Percentiles rank a stretch among this genome's conserved stretches.
These are phyloP conservation scores for Vanderwaltozyma polyspora DNA, from an alignment of 805 yeast genomes.

Conservation along the genomic window DNA sequence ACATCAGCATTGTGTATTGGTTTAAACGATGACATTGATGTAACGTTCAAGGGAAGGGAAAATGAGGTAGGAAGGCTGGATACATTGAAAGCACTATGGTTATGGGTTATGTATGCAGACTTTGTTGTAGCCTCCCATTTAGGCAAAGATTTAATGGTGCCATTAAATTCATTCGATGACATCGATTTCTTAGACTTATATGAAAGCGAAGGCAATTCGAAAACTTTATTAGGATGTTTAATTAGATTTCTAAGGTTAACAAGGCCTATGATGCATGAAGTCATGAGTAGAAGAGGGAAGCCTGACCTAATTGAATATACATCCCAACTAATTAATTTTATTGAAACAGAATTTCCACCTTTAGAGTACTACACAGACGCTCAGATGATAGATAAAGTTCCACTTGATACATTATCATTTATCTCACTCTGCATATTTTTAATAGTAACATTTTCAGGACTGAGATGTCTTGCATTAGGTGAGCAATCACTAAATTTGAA, in stretches of 20 bases:
- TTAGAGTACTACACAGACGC: conserved; percentile 6
- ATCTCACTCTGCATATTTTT: conserved; percentile 1
- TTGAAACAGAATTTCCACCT: conserved; percentile 10
- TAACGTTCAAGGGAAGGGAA: conserved; percentile 9
- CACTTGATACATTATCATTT: conserved; percentile 1
- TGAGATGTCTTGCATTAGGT: conserved; percentile 8
- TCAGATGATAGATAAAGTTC: conserved; percentile 2
- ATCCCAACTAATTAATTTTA: conserved; percentile 2
- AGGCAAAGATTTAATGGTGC: conserved; percentile 16
- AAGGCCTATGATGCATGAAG: conserved; percentile 10
- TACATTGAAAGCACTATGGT: conserved; percentile 19
- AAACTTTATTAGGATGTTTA: conserved; percentile 5
- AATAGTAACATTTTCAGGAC: conserved; percentile 7
- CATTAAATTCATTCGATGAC: conserved; percentile 3
- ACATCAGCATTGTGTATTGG: conserved; percentile 16
- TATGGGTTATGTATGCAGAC: conserved; percentile 18
- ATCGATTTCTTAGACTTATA: conserved; percentile 1
- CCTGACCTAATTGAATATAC: conserved; percentile 8
- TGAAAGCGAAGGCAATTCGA: background rate
- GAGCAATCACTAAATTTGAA: conserved; percentile 6
- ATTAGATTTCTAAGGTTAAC: conserved; percentile 10
- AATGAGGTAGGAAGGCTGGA: conserved; percentile 12
- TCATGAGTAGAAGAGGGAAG: conserved; percentile 4
- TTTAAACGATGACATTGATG: conserved; percentile 13
- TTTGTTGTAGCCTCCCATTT: conserved; percentile 13